Conservation (phyloP, 164 flowering plant genomes). For the Protea cynaroides region DNA sequence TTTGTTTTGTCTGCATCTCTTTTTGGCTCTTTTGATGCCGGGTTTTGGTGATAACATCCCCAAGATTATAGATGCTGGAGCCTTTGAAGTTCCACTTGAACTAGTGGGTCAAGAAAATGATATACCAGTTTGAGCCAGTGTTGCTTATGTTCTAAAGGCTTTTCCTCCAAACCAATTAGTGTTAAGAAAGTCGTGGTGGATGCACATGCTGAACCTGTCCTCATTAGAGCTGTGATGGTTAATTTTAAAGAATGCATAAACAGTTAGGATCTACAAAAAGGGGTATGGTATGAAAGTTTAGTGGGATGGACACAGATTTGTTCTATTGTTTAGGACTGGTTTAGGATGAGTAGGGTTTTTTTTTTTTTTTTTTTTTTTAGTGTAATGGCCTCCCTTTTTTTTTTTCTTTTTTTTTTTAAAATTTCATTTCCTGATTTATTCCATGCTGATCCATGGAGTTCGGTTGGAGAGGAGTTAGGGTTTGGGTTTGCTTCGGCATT, state of each 20-base stretch:
- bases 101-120: conserved; percentile 62
- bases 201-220: conserved; percentile 53
- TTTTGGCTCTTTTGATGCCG: conserved; percentile 64
- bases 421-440: too few relatives aligned
- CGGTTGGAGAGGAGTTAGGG: too few relatives aligned
- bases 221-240: too few relatives aligned
- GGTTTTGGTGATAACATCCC: conserved; percentile 76
- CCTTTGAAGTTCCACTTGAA: conserved; percentile 49
- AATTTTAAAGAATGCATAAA: conserved; percentile 90
- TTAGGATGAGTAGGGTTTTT: too few relatives aligned
- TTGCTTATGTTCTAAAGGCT: conserved; percentile 82
- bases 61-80: conserved; percentile 72
- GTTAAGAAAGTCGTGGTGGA: conserved; percentile 64
- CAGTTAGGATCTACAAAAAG: conserved; percentile 63
- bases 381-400: too few relatives aligned
- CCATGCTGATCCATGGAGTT: too few relatives aligned
- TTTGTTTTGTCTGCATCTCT: conserved; percentile 94
- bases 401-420: too few relatives aligned
- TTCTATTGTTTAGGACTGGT: too few relatives aligned
- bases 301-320: too few relatives aligned
- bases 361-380: too few relatives aligned
- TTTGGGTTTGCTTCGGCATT: too few relatives aligned
- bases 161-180: conserved; percentile 52
- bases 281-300: too few relatives aligned
- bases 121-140: conserved; percentile 77